Evolutionary conservation across 345 rosid genomes (phyloP).

Genomic region (Arabidopsis arenosa): DNA sequence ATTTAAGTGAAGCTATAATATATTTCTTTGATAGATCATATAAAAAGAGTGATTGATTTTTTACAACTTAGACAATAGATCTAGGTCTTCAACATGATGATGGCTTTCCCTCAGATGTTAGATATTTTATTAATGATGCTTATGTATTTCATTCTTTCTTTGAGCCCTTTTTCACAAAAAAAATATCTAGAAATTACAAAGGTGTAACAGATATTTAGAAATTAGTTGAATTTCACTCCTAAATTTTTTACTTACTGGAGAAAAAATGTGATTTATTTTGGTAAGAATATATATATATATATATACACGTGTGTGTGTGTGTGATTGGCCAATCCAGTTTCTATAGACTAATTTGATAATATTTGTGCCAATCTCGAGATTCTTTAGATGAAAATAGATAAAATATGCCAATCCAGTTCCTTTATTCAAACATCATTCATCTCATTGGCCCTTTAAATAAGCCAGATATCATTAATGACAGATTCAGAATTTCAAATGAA

Average conservation of each 20-base stretch:
- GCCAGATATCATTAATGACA: background rate
- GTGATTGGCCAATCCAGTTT: slow-evolving; percentile 2
- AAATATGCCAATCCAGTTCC: background rate
- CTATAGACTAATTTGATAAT: slow-evolving; percentile 12
- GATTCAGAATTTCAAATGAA: background rate
- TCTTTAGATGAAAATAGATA: slow-evolving; percentile 5
- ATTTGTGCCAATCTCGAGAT: slow-evolving; percentile 31
- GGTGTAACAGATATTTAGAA: background rate
- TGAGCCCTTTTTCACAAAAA: no score
- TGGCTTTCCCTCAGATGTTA: background rate
- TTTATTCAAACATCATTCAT: slow-evolving; percentile 12
- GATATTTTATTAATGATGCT: background rate
- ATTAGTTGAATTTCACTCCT: background rate
- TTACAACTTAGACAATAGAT: background rate
- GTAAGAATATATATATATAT: no score
- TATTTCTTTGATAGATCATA: background rate
- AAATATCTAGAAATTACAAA: background rate
- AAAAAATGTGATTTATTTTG: background rate
- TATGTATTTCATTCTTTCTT: background rate
- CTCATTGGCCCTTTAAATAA: slow-evolving; percentile 22
- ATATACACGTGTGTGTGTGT: no score
- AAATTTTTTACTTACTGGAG: background rate
- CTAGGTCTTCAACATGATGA: background rate
- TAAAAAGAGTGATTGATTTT: background rate
- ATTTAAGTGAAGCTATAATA: background rate